A percentile compares a stretch with the other conserved stretches of the same genome.
phyloP scores from a whole-genome alignment of 169 alveolate species.

The Plasmodium billcollinsi region DNA sequence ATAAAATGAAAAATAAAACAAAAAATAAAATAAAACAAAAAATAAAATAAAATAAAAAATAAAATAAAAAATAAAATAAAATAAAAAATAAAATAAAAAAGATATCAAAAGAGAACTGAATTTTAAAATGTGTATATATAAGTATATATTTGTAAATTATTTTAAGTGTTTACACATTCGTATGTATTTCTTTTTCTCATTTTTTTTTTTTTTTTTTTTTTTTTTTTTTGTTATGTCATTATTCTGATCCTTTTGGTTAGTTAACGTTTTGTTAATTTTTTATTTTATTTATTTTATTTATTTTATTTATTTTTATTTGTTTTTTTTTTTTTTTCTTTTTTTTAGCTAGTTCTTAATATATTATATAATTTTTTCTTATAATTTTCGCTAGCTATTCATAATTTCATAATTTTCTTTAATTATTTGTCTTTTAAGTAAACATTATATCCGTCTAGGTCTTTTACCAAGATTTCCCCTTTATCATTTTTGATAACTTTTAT shows the following conservation, averaged over 20 bases:
- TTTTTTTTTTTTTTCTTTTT: background rate
- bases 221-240: background rate
- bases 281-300: background rate
- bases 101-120: background rate
- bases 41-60: background rate
- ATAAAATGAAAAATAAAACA: background rate
- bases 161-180: background rate
- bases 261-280: background rate
- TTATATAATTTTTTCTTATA: background rate
- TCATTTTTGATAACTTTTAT: conserved; percentile 21
- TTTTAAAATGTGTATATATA: background rate
- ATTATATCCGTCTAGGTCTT: conserved; percentile 53
- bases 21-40: background rate
- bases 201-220: background rate
- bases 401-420: conserved; percentile 9
- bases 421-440: conserved; percentile 17
- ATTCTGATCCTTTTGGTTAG: no score
- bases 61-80: background rate
- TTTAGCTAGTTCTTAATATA: background rate
- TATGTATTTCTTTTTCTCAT: background rate
- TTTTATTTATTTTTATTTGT: background rate
- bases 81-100: background rate
- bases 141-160: background rate
- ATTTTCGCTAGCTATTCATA: background rate
- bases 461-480: conserved; percentile 23